Evolutionary conservation across 345 rosid species (phyloP), one percentile per base, ranked within the genome.

Genomic region (Murraya paniculata): DNA sequence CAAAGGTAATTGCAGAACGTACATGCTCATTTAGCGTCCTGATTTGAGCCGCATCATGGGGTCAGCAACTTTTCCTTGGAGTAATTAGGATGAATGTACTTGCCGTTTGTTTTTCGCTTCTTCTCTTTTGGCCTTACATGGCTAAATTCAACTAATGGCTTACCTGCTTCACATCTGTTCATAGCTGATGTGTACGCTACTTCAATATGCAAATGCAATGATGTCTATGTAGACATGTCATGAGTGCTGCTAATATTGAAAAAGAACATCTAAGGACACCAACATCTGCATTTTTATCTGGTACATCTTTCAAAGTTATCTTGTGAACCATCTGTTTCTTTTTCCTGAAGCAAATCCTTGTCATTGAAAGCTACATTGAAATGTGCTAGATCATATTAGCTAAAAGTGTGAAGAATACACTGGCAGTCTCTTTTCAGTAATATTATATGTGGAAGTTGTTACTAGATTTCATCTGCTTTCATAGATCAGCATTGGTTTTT

Each of bases 1-100:
- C 84, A 97, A 97, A 94, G 99, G 99, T 94, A 84, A 64, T 38
- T 57, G 71, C 68, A 65, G 7, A 70, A 3, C 9, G 35, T 50
- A 19, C 53, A 19, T 27, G 0, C 4, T 13, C 3, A 35, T 33
- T 70, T 53, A 30, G 45, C 65, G 2, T 24, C 31, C 33, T 74
- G 25, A 21, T 65, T 45, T 64, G 27, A 18, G 39, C 68, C 3
- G 22, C 9, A 61, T 28, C 65, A 60, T 27, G 33, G 31, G 25
- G 6, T 25, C 5, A 10, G 28, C 30, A 59, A 25, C 64, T 25
- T 24, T 9, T 10, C 31, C 27, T 59, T 59, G 16, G 4, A 59
- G 33, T 10, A 16, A 27, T 27, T 27, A 19, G 35, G 65, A 61
- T 61, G 65, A 27, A 2, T 5, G 36, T 28, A 4, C 11, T 21